Evolutionary conservation across 2,329 filamentous ascomycete species (phyloP), one percentile per base, ranked within the genome.

Genomic region (Aspergillus versicolor): DNA sequence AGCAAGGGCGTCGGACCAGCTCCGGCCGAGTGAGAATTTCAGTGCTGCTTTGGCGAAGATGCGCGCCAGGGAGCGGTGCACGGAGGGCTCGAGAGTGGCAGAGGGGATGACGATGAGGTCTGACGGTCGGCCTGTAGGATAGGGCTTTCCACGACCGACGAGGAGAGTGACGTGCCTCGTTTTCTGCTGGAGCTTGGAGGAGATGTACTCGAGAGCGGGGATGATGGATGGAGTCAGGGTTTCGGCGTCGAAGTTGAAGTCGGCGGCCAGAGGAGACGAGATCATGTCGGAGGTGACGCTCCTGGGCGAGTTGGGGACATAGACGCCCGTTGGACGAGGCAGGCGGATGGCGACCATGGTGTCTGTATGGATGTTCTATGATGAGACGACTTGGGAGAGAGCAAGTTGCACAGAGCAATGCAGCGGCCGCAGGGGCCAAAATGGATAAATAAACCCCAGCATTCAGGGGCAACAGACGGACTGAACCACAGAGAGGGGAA

Each of bases 201-300:
- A 77, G 34, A 77, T 73, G 52, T 76, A 77, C 50, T 76, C 74
- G 9, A 77, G 62, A 8, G 74, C 74, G 2, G 74, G 72, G n/a
- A 75, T 58, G 27, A 74, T 66, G 5, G 71, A 72, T 0, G 71
- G 67, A 5, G 70, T 67, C 3, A 75, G 62, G 3, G 69, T 70
- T 37, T 75, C 73, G 5, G 73, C 68, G 53, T 74, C 73, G 42
- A 73, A 73, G 50, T 66, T 70, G 57, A 75, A 73, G 49, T 69
- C 67, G 0, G 73, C 68, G 21, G 73, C 73, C 4, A 77, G 66
- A 5, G 75, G 75, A 11, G 71, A 68, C 3, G 75, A 77, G 56
- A 77, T 77, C 72, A 77, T 76, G 21, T 75, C 70, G 49, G 64
- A 65, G 17, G 73, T 75, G 56, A 77, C 67, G 42, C 60, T 73